Conservation (phyloP, 2,329 filamentous ascomycete species). For the Diatrype stigma region DNA sequence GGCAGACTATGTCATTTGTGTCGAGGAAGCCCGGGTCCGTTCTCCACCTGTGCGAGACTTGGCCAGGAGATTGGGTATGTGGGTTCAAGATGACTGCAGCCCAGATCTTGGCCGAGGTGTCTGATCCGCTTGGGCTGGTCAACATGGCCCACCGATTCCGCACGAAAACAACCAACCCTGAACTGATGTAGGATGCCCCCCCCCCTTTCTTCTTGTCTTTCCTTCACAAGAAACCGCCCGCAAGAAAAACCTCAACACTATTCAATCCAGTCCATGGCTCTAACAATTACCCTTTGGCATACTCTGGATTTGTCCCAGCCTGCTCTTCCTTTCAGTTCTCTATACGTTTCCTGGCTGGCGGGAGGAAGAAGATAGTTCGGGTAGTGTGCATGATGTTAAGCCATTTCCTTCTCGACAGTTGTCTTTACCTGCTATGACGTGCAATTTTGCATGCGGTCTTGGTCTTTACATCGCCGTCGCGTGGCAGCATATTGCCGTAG, state of each 20-base stretch:
- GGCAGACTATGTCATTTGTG: not conserved
- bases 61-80: not conserved
- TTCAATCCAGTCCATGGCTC: not conserved
- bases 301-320: not conserved
- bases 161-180: not conserved
- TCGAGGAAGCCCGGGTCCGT: not conserved
- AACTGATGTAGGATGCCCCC: not conserved
- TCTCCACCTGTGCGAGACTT: not conserved
- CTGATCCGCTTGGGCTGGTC: not conserved
- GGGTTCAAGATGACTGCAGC: not conserved
- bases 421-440: not conserved
- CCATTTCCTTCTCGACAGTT: not conserved
- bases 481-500: not conserved
- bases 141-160: not conserved
- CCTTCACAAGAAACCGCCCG: too few relatives aligned
- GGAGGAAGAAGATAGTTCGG: not conserved
- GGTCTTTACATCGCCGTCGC: not conserved
- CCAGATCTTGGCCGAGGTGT: not conserved
- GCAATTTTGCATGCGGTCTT: not conserved
- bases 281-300: not conserved
- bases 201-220: not conserved
- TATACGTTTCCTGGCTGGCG: not conserved
- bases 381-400: not conserved
- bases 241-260: not conserved
- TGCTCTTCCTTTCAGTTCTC: not conserved